phyloP scores from a whole-genome alignment of 2,329 filamentous ascomycete genomes.

The Botryotinia convoluta region DNA sequence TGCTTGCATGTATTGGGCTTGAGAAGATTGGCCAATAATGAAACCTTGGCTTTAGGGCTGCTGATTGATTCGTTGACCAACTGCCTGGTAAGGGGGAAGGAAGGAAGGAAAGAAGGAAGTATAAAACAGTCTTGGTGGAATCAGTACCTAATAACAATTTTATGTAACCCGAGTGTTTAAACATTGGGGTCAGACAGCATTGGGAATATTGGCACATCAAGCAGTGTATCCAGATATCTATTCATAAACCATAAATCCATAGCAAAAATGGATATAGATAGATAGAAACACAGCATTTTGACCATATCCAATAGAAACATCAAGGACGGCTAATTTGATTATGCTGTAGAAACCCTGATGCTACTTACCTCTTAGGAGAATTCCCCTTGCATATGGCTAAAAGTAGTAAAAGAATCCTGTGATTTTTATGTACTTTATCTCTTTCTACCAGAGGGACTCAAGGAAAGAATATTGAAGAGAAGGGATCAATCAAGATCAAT shows the following conservation, averaged over 20 bases:
- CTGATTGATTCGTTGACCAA: background rate
- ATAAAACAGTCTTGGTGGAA: background rate
- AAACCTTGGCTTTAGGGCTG: background rate
- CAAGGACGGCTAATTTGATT: background rate
- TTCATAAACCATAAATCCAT: background rate
- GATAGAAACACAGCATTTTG: background rate
- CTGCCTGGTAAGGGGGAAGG: background rate
- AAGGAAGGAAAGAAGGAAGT: background rate
- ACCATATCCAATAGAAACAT: background rate
- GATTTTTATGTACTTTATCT: too few species aligned
- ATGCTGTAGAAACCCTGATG: background rate
- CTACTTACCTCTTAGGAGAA: background rate
- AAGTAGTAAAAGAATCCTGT: background rate
- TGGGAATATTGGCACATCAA: background rate
- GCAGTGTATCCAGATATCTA: background rate
- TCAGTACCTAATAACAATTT: background rate
- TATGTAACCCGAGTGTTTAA: background rate
- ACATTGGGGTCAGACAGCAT: background rate
- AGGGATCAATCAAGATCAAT: too few species aligned
- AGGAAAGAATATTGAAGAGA: background rate
- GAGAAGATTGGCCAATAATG: background rate
- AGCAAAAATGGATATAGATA: background rate
- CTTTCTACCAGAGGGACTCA: background rate
- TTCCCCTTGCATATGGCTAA: background rate
- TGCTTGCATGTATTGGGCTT: background rate